A percentile compares a stretch with the other conserved stretches of the same genome.
These are phyloP conservation scores for Amanita molliuscula DNA, from an alignment of 768 basidiomycete species.

Conservation along the genomic window DNA sequence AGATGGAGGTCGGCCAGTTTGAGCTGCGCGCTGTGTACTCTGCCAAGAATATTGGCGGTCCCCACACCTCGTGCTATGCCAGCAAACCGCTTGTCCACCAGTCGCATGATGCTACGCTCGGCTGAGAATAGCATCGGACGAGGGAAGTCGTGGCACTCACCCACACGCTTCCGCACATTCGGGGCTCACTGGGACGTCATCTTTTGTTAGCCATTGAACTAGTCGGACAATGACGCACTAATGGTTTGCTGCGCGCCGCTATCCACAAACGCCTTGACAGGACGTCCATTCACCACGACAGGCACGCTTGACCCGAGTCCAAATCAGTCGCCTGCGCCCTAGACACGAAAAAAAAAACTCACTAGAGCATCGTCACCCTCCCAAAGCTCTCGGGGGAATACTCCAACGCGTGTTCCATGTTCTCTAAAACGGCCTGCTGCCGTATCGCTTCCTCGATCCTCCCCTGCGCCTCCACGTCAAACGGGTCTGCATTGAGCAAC, in stretches of 20 bases:
- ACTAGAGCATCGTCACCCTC: conserved; percentile 95
- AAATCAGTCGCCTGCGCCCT: neutral
- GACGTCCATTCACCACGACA: conserved; percentile 84
- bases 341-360: conserved; percentile 19
- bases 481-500: conserved; percentile 79
- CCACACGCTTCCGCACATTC: conserved; percentile 88
- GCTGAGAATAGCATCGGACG: conserved; percentile 2
- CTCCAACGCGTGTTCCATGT: conserved; percentile 89
- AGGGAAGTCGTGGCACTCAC: conserved; percentile 28
- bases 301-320: conserved; percentile 47
- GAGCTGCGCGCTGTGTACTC: conserved; percentile 89
- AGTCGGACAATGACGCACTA: conserved; percentile 43
- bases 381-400: conserved; percentile 92
- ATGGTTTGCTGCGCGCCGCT: conserved; percentile 97
- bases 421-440: conserved; percentile 84
- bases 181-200: conserved; percentile 60
- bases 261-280: conserved; percentile 95
- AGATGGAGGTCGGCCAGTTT: conserved; percentile 78
- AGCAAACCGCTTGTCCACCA: conserved; percentile 77
- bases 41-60: conserved; percentile 86
- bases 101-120: conserved; percentile 71
- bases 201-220: neutral
- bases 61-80: conserved; percentile 94
- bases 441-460: conserved; percentile 91
- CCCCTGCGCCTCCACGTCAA: conserved; percentile 82